Evolutionary conservation across 202 grass and related monocot species (phyloP).

Genomic region (Schoenoplectus tabernaemontani): DNA sequence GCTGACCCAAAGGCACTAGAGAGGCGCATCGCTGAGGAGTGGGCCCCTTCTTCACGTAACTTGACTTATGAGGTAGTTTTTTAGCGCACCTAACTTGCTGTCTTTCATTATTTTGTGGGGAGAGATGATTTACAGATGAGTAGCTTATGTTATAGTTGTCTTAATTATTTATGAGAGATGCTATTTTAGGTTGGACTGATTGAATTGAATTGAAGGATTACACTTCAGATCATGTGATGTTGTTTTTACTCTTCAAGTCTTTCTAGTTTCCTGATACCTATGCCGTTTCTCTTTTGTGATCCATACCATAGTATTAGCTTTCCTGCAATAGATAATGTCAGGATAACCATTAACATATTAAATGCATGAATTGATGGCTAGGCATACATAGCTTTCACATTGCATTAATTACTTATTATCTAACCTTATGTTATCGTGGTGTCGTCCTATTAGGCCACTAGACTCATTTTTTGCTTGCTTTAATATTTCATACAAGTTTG

Average conservation of each 20-base stretch:
- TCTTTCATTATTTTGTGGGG: constrained; percentile 1
- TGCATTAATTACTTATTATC: not conserved
- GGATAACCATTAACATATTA: not conserved
- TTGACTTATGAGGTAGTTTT: constrained; percentile 64
- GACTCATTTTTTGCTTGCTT: not conserved
- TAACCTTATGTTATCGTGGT: not conserved
- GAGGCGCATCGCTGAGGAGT: constrained; percentile 74
- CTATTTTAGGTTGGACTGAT: not conserved
- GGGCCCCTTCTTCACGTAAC: constrained; percentile 79
- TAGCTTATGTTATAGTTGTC: not conserved
- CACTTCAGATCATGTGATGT: not conserved
- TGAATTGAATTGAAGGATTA: not conserved
- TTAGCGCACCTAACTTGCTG: not conserved
- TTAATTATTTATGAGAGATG: not conserved
- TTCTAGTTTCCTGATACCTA: not conserved
- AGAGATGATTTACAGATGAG: not conserved
- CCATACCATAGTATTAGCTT: not conserved
- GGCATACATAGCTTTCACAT: not conserved
- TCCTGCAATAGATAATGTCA: not conserved
- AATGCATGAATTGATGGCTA: not conserved
- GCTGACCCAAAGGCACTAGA: constrained; percentile 53
- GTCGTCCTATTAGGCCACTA: not conserved
- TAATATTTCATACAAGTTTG: not conserved
- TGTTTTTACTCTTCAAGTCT: not conserved
- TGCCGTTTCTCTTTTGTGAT: not conserved